Evolutionary conservation across 2,329 filamentous ascomycete genomes (phyloP), one percentile per base, ranked within the genome.

Genomic region (Colletotrichum aenigma): DNA sequence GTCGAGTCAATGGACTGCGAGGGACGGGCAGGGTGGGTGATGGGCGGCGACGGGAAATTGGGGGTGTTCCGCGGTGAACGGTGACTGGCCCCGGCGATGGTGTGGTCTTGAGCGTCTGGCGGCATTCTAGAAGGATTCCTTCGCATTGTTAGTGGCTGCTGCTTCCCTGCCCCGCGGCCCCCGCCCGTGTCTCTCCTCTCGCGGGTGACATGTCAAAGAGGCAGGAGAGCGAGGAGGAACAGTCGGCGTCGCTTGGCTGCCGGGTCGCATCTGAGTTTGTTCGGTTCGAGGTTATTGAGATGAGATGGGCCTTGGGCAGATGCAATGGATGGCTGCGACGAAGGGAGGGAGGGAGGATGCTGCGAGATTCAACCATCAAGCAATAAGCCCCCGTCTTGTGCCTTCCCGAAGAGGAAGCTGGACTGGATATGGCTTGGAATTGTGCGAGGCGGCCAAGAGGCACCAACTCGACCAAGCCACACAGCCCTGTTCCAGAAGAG

Each of bases 101-200:
- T 72, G 43, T 68, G 70, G 38, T 64, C 64, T 21, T 60, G 56
- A 38, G 38, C n/a, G 69, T 13, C 38, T 62, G 38, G 68, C 43
- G 34, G 73, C 65, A 73, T 75, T 75, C 74, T 75, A 75, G 74
- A 75, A 75, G 65, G 70, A 68, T 73, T 75, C 74, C 48, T 61
- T 16, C 34, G 64, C 26, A 34, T 48, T 15, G 34, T 36, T 65
- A 74, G 58, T 28, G 70, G 55, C 56, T 26, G 61, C 52, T n/a
- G 36, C 30, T 26, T 26, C 16, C 36, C 34, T 34, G 16, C 28
- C 28, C 62, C 38, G 69, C 69, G 55, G 62, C 55, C 38, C 58
- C 62, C 38, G 62, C 55, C 68, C 68, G 2, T 66, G 24, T 9
- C 30, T 67, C n/a, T 32, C 38, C 2, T 28, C 16, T 34, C 18